Evolutionary conservation across 2,329 filamentous ascomycete species (phyloP).

Genomic region (Fusarium luffae): DNA sequence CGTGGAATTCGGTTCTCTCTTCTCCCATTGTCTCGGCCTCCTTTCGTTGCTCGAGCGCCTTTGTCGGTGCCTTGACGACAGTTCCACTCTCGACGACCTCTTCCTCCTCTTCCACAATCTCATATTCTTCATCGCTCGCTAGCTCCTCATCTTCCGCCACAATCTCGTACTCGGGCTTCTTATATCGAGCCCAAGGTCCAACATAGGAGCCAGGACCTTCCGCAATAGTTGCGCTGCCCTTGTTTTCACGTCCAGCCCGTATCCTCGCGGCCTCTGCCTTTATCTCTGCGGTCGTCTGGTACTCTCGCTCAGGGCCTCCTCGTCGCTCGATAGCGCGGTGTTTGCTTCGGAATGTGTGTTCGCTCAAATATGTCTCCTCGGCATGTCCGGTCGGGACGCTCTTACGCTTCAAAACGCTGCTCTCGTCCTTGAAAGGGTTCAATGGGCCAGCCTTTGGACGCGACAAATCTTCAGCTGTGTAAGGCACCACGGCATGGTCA

Average conservation of each 20-base stretch:
- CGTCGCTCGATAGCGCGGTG: conserved; percentile 83
- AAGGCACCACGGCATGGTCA: conserved; percentile 70
- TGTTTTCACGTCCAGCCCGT: conserved; percentile 81
- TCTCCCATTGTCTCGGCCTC: conserved; percentile 69
- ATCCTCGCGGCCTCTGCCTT: conserved; percentile 78
- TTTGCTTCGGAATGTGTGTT: conserved; percentile 87
- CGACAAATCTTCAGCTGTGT: conserved; percentile 78
- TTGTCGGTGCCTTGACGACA: conserved; percentile 65
- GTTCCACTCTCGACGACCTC: conserved; percentile 73
- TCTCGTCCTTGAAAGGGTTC: conserved; percentile 78
- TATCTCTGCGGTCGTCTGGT: conserved; percentile 63
- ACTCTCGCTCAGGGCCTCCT: conserved; percentile 67
- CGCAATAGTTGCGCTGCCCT: conserved; percentile 84
- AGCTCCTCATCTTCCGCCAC: conserved; percentile 80
- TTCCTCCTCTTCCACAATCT: conserved; percentile 78
- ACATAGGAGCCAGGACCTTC: conserved; percentile 91
- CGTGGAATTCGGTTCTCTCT: conserved; percentile 91
- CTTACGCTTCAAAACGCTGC: conserved; percentile 75
- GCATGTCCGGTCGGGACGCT: conserved; percentile 88
- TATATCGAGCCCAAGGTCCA: conserved; percentile 93
- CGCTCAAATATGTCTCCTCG: conserved; percentile 88
- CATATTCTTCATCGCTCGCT: conserved; percentile 81
- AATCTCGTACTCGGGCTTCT: conserved; percentile 76
- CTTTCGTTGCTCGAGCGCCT: conserved; percentile 66
- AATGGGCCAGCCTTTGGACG: conserved; percentile 73